Percentiles rank a stretch among this genome's conserved stretches.
Conservation (phyloP, 306 rosid genomes). For the Malus asiatica region DNA sequence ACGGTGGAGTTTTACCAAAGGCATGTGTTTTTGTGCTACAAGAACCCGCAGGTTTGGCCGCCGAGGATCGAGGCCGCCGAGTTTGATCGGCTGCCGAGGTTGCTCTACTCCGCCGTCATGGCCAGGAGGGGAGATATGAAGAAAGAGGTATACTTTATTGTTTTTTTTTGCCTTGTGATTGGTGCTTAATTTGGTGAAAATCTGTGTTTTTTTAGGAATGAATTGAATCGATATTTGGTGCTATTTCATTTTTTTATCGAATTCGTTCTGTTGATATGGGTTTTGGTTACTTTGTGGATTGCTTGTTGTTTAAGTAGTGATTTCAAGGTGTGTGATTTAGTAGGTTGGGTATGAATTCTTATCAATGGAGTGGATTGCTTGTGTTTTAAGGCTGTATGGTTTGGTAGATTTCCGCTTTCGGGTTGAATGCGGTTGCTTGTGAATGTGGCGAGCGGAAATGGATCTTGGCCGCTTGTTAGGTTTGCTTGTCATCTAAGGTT, state of each 20-base stretch:
- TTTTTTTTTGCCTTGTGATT: not conserved
- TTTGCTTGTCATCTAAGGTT: slow-evolving; percentile 1
- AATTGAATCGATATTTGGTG: not conserved
- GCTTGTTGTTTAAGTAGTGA: not conserved
- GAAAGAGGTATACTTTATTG: slow-evolving; percentile 43
- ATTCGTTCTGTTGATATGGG: not conserved
- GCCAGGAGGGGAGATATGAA: slow-evolving; percentile 63
- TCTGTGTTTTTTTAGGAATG: not conserved
- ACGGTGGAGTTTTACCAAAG: slow-evolving; percentile 72
- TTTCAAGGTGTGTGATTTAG: not conserved
- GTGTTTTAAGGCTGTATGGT: not conserved
- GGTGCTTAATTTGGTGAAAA: not conserved
- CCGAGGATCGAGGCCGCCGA: slow-evolving; percentile 90
- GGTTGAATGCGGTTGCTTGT: slow-evolving; percentile 1
- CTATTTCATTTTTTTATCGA: not conserved
- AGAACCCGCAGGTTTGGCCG: slow-evolving; percentile 84
- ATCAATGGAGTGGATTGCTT: not conserved
- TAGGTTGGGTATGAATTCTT: not conserved
- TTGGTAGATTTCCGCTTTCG: not conserved
- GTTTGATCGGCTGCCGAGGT: slow-evolving; percentile 88
- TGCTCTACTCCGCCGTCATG: slow-evolving; percentile 76
- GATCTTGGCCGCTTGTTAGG: not conserved
- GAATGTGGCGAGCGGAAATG: not conserved
- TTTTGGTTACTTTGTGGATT: not conserved
- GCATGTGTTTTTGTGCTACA: slow-evolving; percentile 81